Evolutionary conservation across 139 green algal genomes (phyloP).

Genomic region (Pleodorina starrii): DNA sequence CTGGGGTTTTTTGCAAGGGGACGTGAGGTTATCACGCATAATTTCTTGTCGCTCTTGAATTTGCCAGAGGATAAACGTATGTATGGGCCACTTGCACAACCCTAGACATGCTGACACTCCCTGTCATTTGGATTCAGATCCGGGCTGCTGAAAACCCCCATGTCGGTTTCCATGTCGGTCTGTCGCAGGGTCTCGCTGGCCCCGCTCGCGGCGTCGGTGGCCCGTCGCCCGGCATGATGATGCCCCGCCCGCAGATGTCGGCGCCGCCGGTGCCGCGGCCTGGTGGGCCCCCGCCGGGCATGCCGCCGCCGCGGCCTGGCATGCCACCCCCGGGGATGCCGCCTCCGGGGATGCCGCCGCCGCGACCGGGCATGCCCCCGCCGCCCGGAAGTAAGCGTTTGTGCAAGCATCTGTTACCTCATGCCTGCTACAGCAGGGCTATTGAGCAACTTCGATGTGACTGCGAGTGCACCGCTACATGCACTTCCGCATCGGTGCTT

Average conservation of each 20-base stretch:
- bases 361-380: constrained; percentile 47
- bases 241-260: constrained; percentile 83
- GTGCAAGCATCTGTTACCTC: no score
- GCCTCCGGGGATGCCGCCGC: constrained; percentile 25
- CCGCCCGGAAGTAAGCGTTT: constrained; percentile 53
- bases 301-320: constrained; percentile 60
- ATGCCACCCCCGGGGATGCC: constrained; percentile 76
- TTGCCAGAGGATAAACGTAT: no score
- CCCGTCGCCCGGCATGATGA: constrained; percentile 92
- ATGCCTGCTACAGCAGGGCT: no score
- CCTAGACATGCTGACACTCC: no score
- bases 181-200: constrained; percentile 85
- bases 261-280: constrained; percentile 73
- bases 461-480: no score
- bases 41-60: no score
- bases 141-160: background rate
- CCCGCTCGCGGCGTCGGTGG: constrained; percentile 91
- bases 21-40: no score
- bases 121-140: no score
- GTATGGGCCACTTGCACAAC: no score
- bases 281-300: constrained; percentile 60
- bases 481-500: no score
- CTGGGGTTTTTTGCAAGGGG: no score
- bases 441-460: no score
- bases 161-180: background rate